Percentiles rank a stretch among this genome's conserved stretches.
Evolutionary conservation across 73 alveolate species (phyloP).

Genomic region (Breviolum minutum): DNA sequence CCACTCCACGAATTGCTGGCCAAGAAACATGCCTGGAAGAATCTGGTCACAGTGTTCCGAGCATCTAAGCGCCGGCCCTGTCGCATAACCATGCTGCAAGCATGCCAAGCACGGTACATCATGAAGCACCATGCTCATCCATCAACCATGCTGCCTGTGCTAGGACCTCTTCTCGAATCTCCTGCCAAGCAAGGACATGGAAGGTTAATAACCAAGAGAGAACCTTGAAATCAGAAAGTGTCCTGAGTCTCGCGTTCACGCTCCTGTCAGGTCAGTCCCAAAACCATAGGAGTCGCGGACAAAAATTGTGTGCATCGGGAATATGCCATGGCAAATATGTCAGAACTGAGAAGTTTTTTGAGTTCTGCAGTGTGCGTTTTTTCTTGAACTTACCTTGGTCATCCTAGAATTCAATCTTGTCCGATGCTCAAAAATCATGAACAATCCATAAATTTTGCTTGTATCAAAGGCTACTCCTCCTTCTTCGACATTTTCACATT

Average conservation of each 20-base stretch:
- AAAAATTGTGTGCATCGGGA: neutral
- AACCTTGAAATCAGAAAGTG: neutral
- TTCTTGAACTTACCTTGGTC: too few species aligned
- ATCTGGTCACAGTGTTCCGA: slow-evolving; percentile 73
- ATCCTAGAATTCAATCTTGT: too few species aligned
- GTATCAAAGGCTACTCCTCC: neutral
- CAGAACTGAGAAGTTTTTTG: too few species aligned
- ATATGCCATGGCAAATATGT: too few species aligned
- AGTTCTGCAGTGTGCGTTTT: too few species aligned
- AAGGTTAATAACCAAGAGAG: neutral
- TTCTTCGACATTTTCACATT: too few species aligned
- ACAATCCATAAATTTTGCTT: neutral
- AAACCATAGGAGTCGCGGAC: neutral
- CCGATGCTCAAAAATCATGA: neutral
- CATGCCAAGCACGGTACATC: too few species aligned
- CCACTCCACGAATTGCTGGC: neutral
- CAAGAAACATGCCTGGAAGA: slow-evolving; percentile 44
- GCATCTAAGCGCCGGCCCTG: slow-evolving; percentile 93
- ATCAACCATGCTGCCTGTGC: slow-evolving; percentile 16
- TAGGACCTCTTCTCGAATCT: slow-evolving; percentile 61
- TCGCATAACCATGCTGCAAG: neutral
- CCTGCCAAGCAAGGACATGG: neutral
- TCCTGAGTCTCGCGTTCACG: slow-evolving; percentile 39
- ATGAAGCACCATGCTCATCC: too few species aligned
- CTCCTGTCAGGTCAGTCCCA: neutral